A percentile compares a stretch with the other conserved stretches of the same genome.
Evolutionary conservation across 768 basidiomycete genomes (phyloP).

Genomic region (Podaxis sp.): DNA sequence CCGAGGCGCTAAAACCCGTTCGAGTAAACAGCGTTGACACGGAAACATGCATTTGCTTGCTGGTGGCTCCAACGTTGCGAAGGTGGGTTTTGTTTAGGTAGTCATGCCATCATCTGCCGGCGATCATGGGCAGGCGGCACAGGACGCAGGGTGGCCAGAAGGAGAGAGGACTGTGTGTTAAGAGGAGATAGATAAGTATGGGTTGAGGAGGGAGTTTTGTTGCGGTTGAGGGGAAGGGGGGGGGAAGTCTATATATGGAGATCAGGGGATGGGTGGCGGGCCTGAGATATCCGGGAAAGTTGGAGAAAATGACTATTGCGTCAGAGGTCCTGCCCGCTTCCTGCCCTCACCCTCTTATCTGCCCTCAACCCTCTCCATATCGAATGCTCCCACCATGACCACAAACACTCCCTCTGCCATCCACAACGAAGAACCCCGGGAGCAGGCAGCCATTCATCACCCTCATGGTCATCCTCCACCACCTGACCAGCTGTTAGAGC

Average conservation of each 20-base stretch:
- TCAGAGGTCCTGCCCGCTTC: conserved; percentile 1
- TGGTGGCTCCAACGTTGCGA: not conserved
- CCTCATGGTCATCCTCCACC: not conserved
- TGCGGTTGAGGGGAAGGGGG: not conserved
- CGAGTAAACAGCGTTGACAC: not conserved
- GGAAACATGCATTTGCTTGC: not conserved
- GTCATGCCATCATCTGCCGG: not conserved
- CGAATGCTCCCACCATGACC: conserved; percentile 5
- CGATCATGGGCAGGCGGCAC: not conserved
- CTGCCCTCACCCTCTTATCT: conserved; percentile 1
- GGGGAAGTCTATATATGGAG: conserved; percentile 1
- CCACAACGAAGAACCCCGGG: conserved; percentile 3
- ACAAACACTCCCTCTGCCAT: not conserved
- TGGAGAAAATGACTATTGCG: conserved; percentile 6
- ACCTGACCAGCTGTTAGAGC: not conserved
- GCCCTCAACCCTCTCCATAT: not conserved
- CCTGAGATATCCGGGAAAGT: conserved; percentile 1
- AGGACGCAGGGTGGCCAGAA: not conserved
- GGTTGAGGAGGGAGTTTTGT: not conserved
- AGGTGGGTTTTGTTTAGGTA: not conserved
- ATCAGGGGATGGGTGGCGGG: conserved; percentile 11
- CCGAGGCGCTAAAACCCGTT: not conserved
- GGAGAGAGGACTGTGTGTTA: not conserved
- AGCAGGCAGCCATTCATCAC: not conserved
- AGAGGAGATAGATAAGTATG: not conserved